Evolutionary conservation across 345 rosid species (phyloP).

Genomic region (Combretum micranthum): DNA sequence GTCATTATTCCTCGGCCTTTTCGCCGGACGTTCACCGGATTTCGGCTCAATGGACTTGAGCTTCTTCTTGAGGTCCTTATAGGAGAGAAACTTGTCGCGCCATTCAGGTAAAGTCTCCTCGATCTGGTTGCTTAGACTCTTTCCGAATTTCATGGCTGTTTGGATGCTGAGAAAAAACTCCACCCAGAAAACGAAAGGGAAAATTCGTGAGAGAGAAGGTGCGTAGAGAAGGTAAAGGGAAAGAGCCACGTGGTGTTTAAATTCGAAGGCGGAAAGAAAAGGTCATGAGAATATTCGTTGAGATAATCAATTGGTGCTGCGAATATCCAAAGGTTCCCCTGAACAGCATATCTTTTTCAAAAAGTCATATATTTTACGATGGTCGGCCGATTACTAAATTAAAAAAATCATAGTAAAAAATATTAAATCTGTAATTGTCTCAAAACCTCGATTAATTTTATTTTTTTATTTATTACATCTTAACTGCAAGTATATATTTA

Average conservation of each 20-base stretch:
- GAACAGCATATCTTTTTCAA: not conserved
- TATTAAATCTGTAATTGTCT: too few relatives aligned
- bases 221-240: not conserved
- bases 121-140: constrained; percentile 93
- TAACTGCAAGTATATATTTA: too few relatives aligned
- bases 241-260: not conserved
- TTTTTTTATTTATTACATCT: too few relatives aligned
- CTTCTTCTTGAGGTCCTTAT: constrained; percentile 88
- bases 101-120: constrained; percentile 92
- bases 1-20: constrained; percentile 41
- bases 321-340: constrained; percentile 22
- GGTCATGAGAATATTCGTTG: constrained; percentile 50
- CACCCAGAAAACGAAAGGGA: not conserved
- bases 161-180: not conserved
- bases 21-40: constrained; percentile 38
- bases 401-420: not conserved
- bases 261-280: not conserved
- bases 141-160: constrained; percentile 73
- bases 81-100: constrained; percentile 91
- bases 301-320: not conserved
- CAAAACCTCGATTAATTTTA: too few relatives aligned
- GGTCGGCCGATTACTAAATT: not conserved
- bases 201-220: not conserved
- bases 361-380: too few relatives aligned
- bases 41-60: constrained; percentile 63